Base-by-base conservation (phyloP, 108 stramenopile genomes). In the Nitzschia sp. region DNA sequence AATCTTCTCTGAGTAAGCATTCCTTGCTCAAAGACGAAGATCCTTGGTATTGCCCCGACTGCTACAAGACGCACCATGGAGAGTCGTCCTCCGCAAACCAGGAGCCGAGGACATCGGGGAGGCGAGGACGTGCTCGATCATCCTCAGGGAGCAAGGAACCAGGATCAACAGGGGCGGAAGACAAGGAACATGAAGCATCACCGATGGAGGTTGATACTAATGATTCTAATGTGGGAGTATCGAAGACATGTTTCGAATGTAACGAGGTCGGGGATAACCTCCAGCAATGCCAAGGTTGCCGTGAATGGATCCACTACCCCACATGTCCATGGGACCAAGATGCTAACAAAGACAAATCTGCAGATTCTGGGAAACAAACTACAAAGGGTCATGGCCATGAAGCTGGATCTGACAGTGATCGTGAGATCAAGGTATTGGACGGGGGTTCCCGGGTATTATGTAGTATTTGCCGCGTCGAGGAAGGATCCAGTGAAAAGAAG, bases 41-140 rank as follows among this genome's bases (percentile, higher is more conserved):
- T 69, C 91, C 91, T 1, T 92, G 91, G 91, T 90, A 66, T 69
- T 92, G 91, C 70, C 88, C 85, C 17, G 77, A 72, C n/a, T 92
- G 91, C 62, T 41, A 67, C 3, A 59, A 51, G 10, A 68, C 70
- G 42, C 57, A 65, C 34, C 57, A 65, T 77, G 44, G 40, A 42
- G 50, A 40, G 8, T 43, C 54, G 2, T 57, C 55, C 24, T n/a
- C 21, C 21, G 38, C 54, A 7, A 55, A 67, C 26, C 17, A 34
- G 5, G 29, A 34, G 29, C 29, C 29, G 3, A 34, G 38, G 0
- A 40, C 17, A 22, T 51, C 29, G n/a, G 24, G 10, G 51, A 48
- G 21, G 17, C 19, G 10, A 62, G 41, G 17, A 43, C 10, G 15
- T 0, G 42, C 41, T 42, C 22, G 19, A 62, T 19, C 20, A 42